Evolutionary conservation across 1,139 yeast genomes (phyloP).

Genomic region (Kodamaea sp.): DNA sequence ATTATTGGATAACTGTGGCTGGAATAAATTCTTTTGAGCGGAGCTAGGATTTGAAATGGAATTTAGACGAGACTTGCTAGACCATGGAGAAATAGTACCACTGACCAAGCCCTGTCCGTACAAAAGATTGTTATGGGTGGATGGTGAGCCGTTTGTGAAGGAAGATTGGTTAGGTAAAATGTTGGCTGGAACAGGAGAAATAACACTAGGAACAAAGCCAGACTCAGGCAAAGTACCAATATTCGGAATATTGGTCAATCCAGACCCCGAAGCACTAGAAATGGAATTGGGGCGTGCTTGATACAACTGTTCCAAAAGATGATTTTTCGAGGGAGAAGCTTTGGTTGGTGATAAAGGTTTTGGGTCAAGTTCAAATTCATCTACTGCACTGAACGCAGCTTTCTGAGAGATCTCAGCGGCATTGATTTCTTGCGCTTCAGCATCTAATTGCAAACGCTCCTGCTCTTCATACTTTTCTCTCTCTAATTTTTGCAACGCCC

Average conservation of each 20-base stretch:
- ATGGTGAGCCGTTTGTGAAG: conserved; percentile 11
- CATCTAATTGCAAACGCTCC: conserved; percentile 25
- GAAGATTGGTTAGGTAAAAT: conserved; percentile 6
- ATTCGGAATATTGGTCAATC: conserved; percentile 9
- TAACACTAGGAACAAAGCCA: conserved; percentile 4
- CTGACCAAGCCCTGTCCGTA: conserved; percentile 6
- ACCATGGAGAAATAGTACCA: conserved; percentile 18
- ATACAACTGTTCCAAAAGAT: conserved; percentile 36
- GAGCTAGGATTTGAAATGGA: conserved; percentile 7
- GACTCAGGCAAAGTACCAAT: conserved; percentile 1
- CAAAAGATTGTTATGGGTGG: conserved; percentile 10
- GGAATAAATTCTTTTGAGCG: conserved; percentile 8
- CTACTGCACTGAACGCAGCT: conserved; percentile 7
- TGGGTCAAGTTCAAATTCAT: conserved; percentile 4
- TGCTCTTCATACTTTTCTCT: conserved; percentile 26
- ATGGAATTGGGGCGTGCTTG: conserved; percentile 33
- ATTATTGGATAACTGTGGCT: conserved; percentile 9
- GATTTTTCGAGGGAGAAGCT: conserved; percentile 25
- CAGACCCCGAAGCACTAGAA: conserved; percentile 22
- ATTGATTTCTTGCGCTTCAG: conserved; percentile 11
- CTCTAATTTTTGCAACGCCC: conserved; percentile 20
- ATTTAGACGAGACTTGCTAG: conserved; percentile 15
- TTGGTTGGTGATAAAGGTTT: conserved; percentile 1
- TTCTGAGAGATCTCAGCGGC: conserved; percentile 10
- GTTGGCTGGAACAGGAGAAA: conserved; percentile 4